These are phyloP conservation scores for Ustilago tritici DNA, from an alignment of 1,284 basidiomycete genomes.

Conservation along the genomic window DNA sequence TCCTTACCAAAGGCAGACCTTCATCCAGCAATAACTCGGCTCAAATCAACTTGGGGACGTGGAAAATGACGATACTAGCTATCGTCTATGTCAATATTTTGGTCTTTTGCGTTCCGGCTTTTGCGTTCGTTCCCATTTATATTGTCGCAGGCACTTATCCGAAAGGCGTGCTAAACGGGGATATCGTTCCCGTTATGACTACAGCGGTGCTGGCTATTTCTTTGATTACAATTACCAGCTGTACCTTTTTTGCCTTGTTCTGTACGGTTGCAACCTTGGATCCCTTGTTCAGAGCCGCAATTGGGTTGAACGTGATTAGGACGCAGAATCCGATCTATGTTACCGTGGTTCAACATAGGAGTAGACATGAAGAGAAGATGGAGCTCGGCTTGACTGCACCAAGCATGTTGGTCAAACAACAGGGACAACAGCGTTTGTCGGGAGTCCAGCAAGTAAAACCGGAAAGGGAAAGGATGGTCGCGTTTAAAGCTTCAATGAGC, in stretches of 20 bases:
- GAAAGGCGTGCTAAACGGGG: neutral
- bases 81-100: slow-evolving; percentile 12
- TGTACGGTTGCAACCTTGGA: slow-evolving; percentile 31
- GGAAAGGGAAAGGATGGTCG: neutral
- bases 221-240: slow-evolving; percentile 13
- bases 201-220: neutral
- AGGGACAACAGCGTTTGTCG: neutral
- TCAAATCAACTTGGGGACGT: slow-evolving; percentile 11
- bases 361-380: slow-evolving; percentile 2
- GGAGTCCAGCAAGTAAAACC: neutral
- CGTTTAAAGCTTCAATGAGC: neutral
- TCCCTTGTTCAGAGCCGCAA: slow-evolving; percentile 32
- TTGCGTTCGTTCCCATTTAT: slow-evolving; percentile 16
- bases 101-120: slow-evolving; percentile 9
- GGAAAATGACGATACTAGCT: slow-evolving; percentile 34
- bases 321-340: slow-evolving; percentile 17
- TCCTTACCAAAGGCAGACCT: slow-evolving; percentile 19
- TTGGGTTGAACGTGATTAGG: slow-evolving; percentile 25
- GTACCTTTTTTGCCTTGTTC: slow-evolving; percentile 20
- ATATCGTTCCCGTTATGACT: neutral
- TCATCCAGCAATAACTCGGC: neutral
- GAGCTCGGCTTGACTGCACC: neutral
- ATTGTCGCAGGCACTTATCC: slow-evolving; percentile 7
- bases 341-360: slow-evolving; percentile 10
- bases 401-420: neutral